Evolutionary conservation across 2,329 filamentous ascomycete species (phyloP).

Genomic region (Pseudogymnoascus sp.): DNA sequence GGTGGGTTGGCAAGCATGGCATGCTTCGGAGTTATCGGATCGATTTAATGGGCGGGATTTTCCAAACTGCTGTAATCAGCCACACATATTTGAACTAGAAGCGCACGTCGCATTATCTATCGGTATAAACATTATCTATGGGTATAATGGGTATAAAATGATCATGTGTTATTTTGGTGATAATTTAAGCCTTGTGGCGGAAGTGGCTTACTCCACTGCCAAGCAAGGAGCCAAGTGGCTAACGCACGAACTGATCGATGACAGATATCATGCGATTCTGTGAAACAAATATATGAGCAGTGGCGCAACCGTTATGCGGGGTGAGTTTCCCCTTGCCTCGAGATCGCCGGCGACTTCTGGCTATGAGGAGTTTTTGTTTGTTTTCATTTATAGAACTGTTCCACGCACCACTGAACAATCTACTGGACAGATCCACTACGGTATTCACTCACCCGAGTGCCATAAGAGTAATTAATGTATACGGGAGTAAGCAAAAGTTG

Average conservation of each 20-base stretch:
- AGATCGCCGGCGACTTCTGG: too few species aligned
- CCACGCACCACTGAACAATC: not conserved
- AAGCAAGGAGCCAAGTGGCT: not conserved
- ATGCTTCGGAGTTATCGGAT: not conserved
- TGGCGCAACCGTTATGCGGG: not conserved
- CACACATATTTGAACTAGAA: not conserved
- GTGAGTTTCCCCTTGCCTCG: not conserved
- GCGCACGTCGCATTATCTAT: not conserved
- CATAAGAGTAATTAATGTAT: too few species aligned
- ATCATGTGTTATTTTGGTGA: not conserved
- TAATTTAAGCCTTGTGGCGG: not conserved
- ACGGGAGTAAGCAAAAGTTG: not conserved
- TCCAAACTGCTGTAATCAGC: not conserved
- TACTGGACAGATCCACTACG: not conserved
- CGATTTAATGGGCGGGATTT: not conserved
- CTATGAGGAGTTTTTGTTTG: not conserved
- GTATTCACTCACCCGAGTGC: too few species aligned
- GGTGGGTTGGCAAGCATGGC: not conserved
- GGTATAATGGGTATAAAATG: not conserved
- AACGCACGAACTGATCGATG: too few species aligned
- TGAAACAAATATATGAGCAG: not conserved
- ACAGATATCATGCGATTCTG: not conserved
- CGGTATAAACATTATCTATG: not conserved
- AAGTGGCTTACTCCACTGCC: not conserved
- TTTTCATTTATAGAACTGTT: not conserved